Evolutionary conservation across 257 asterid species (phyloP).

Genomic region (Prunella vulgaris): DNA sequence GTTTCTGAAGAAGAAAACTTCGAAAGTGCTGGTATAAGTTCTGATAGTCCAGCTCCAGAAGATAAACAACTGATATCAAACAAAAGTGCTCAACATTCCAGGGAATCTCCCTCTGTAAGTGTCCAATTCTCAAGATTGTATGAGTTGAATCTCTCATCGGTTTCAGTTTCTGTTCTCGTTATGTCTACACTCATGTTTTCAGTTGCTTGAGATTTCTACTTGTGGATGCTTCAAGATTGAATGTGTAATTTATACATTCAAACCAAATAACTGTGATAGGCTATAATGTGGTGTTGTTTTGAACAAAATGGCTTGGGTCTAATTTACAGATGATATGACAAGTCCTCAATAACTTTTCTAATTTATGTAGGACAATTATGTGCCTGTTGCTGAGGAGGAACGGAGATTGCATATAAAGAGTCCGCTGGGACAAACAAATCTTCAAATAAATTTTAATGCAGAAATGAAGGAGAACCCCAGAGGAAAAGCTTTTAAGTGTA

Average conservation of each 20-base stretch:
- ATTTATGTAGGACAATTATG: conserved; percentile 26
- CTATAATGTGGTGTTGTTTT: not conserved
- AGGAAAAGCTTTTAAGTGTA: conserved; percentile 18
- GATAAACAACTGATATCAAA: conserved; percentile 39
- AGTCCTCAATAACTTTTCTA: conserved; percentile 12
- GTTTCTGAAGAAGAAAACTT: conserved; percentile 32
- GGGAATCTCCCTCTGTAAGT: conserved; percentile 42
- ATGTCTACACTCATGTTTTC: not conserved
- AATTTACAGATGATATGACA: not conserved
- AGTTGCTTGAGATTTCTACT: not conserved
- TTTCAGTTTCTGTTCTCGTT: not conserved
- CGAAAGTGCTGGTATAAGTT: conserved; percentile 31
- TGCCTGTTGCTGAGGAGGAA: conserved; percentile 16
- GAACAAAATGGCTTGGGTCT: not conserved
- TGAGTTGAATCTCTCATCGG: not conserved
- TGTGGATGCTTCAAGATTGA: not conserved
- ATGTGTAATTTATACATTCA: not conserved
- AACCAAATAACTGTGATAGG: no score
- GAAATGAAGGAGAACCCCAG: conserved; percentile 25
- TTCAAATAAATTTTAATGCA: conserved; percentile 13
- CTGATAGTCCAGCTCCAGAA: conserved; percentile 39
- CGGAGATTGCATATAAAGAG: conserved; percentile 11
- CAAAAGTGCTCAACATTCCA: conserved; percentile 22
- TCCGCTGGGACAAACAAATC: conserved; percentile 2
- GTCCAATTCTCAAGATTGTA: not conserved